phyloP scores from a whole-genome alignment of 768 basidiomycete species.

The Sarcomyxa edulis region DNA sequence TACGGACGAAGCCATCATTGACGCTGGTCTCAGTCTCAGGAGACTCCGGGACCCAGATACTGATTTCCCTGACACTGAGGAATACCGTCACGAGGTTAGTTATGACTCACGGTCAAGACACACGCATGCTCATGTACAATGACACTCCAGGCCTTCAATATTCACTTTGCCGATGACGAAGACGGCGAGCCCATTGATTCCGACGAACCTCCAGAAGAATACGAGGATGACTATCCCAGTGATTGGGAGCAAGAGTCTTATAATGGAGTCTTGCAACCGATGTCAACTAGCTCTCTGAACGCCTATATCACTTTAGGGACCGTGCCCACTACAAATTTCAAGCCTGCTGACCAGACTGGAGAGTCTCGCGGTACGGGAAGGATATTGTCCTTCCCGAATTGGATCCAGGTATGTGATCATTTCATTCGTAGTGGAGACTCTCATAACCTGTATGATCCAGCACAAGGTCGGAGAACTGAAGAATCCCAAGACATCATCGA shows the following conservation, averaged over 20 bases:
- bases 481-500: not conserved
- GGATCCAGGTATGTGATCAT: conserved; percentile 4
- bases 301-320: too few species aligned
- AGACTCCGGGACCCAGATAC: not conserved
- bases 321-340: not conserved
- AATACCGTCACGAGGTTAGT: not conserved
- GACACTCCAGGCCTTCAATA: not conserved
- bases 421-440: not conserved
- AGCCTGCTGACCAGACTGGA: not conserved
- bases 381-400: conserved; percentile 7
- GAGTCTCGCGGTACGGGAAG: conserved; percentile 2
- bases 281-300: too few species aligned
- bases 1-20: conserved; percentile 7
- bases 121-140: not conserved
- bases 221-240: not conserved
- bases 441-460: not conserved
- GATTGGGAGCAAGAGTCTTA: conserved; percentile 1
- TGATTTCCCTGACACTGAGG: conserved; percentile 4
- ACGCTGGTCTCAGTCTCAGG: conserved; percentile 10
- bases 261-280: too few species aligned
- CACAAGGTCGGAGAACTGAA: not conserved
- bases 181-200: not conserved
- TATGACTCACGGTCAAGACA: not conserved
- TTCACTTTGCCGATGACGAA: not conserved
- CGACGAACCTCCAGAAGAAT: not conserved